Evolutionary conservation across 495 filamentous ascomycete species (phyloP).

Genomic region (Podospora conica): DNA sequence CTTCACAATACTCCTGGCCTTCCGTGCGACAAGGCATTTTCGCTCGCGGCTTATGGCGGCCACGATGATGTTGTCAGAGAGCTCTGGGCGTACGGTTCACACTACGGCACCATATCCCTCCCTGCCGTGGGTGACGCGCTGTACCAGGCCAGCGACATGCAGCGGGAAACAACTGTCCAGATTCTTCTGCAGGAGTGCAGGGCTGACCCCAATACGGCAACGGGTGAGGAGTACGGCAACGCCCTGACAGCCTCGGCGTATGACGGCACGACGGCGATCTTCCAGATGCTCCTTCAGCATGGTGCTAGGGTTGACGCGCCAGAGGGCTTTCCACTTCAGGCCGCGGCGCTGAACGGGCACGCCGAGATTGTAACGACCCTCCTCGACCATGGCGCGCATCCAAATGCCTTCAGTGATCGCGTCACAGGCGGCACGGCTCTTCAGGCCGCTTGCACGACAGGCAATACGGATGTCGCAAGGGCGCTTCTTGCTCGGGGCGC

Average conservation of each 20-base stretch:
- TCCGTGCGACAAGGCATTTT: conserved; percentile 8
- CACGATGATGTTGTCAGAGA: neutral
- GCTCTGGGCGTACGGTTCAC: conserved; percentile 2
- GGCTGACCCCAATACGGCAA: conserved; percentile 6
- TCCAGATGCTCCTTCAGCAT: conserved; percentile 6
- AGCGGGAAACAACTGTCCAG: conserved; percentile 6
- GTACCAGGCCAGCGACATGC: conserved; percentile 8
- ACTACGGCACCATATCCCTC: neutral
- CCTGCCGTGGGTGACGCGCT: neutral
- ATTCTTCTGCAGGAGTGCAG: conserved; percentile 5
- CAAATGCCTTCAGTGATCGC: conserved; percentile 2
- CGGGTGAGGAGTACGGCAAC: conserved; percentile 11
- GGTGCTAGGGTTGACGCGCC: conserved; percentile 7
- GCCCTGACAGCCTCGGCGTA: conserved; percentile 9
- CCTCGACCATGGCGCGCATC: conserved; percentile 4
- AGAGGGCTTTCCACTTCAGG: conserved; percentile 10
- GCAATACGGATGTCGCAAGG: conserved; percentile 2
- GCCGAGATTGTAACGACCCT: conserved; percentile 3
- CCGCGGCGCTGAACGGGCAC: conserved; percentile 12
- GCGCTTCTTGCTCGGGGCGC: conserved; percentile 1
- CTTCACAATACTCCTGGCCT: neutral
- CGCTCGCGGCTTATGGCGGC: conserved; percentile 1
- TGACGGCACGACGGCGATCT: conserved; percentile 8
- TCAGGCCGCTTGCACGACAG: conserved; percentile 9
- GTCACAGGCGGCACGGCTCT: conserved; percentile 5